These are phyloP conservation scores for Nidularia sp. DNA, from an alignment of 768 basidiomycete genomes.

Conservation along the genomic window DNA sequence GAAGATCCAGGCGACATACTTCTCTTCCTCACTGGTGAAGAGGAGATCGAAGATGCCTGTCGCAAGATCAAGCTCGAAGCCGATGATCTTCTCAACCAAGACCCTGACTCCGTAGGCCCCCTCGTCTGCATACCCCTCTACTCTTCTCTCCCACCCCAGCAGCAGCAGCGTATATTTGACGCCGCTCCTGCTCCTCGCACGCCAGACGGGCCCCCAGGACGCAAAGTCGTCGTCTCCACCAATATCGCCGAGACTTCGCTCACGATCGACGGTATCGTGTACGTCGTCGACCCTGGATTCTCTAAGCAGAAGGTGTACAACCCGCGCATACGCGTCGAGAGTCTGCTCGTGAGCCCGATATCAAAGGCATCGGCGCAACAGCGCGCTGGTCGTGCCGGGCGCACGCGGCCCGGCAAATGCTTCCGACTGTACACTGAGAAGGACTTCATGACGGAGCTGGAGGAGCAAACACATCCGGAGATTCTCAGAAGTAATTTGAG, in stretches of 20 bases:
- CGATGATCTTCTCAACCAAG: conserved; percentile 72
- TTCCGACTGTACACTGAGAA: conserved; percentile 96
- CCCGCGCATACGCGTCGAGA: conserved; percentile 94
- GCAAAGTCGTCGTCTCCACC: conserved; percentile 93
- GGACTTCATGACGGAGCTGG: conserved; percentile 92
- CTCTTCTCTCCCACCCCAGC: conserved; percentile 89
- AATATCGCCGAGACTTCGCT: conserved; percentile 98
- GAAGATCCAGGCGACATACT: conserved; percentile 92
- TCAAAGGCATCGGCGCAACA: conserved; percentile 97
- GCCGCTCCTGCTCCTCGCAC: conserved; percentile 64
- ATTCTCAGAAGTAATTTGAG: conserved; percentile 91
- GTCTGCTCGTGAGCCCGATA: conserved; percentile 88
- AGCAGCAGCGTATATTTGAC: conserved; percentile 97
- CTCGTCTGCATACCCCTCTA: conserved; percentile 90
- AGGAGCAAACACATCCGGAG: conserved; percentile 97
- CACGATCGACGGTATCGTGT: conserved; percentile 99
- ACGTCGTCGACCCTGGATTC: conserved; percentile 96
- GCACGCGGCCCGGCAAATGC: conserved; percentile 95
- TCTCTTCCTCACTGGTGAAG: conserved; percentile 95
- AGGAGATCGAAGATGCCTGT: conserved; percentile 97
- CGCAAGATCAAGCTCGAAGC: conserved; percentile 89
- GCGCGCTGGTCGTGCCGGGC: conserved; percentile 91
- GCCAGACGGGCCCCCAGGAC: conserved; percentile 72
- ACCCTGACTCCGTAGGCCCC: conserved; percentile 77
- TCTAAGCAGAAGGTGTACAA: conserved; percentile 99